These are phyloP conservation scores for Trametes sp. DNA, from an alignment of 1,284 basidiomycete species.

Conservation along the genomic window DNA sequence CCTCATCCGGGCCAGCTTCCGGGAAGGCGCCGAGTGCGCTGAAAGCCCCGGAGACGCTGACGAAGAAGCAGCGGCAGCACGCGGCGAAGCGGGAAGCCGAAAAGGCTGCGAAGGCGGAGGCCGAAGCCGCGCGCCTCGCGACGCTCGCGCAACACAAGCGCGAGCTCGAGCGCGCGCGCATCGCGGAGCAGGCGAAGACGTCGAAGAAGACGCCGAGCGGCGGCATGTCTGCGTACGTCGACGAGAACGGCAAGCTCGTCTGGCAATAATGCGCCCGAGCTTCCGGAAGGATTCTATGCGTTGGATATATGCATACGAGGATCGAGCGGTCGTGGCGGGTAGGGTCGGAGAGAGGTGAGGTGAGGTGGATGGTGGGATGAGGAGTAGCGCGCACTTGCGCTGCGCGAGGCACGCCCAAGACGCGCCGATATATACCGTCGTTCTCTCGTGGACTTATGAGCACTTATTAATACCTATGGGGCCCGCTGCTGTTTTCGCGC, in stretches of 20 bases:
- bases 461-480: slow-evolving; percentile 17
- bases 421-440: slow-evolving; percentile 26
- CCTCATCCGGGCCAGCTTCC: slow-evolving; percentile 16
- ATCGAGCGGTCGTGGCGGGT: not conserved
- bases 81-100: slow-evolving; percentile 62
- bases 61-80: slow-evolving; percentile 77
- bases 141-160: slow-evolving; percentile 65
- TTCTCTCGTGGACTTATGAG: slow-evolving; percentile 16
- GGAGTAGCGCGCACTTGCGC: not conserved
- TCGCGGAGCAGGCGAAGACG: slow-evolving; percentile 54
- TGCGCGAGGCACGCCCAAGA: not conserved
- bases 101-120: slow-evolving; percentile 63
- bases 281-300: no score
- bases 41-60: slow-evolving; percentile 52
- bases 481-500: slow-evolving; percentile 16
- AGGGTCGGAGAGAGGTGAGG: not conserved
- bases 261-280: slow-evolving; percentile 35
- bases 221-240: slow-evolving; percentile 41
- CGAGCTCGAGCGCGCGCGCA: slow-evolving; percentile 61
- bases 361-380: no score
- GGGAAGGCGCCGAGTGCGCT: slow-evolving; percentile 31
- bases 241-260: slow-evolving; percentile 43
- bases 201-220: slow-evolving; percentile 36
- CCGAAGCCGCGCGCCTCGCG: slow-evolving; percentile 59
- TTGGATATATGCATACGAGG: no score